Base-by-base conservation (phyloP, 306 rosid species). In the Rosa persica region DNA sequence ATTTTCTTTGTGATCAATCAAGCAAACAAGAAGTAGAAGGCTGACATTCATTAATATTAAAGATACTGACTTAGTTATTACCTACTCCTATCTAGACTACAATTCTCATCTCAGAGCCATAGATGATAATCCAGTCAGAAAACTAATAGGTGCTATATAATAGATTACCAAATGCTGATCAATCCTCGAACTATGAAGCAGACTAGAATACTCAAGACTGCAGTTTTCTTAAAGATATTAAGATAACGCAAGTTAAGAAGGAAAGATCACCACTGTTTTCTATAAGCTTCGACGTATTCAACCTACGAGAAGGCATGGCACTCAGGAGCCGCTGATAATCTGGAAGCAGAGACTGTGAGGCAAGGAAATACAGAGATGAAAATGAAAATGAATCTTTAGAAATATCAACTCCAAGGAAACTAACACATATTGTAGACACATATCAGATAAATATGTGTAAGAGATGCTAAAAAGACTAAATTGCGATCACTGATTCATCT, bases 281-380 rank as follows among this genome's bases (percentile, higher is more conserved):
- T 66, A 96, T 84, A 80, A 96, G 98, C 93, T 93, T 96, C 42
- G 96, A 90, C 46, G 98, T 87, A 83, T 96, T 96, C 91, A 96
- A 78, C 90, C 99, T 93, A 80, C 98, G 98, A 84, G 98, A 84
- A 78, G 97, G 99, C 76, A 71, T 76, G 85, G 99, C 88, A 86
- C 99, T 93, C 84, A 96, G 80, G 69, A 96, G 92, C 86, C 99
- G 94, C 88, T 96, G 99, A 87, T 93, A 96, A 90, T 96, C 98
- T 89, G 94, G 98, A 93, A 93, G 98, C 83, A 96, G 89, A 89
- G 98, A 85, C 99, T 96, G 91, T 64, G 86, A 83, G 84, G 80
- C 87, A 85, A 74, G 85, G 80, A 90, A 80, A 84, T 70, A 78
- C 74, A 80, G 67, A 89, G 64, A 74, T 77, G 73, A 75, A 83